These are phyloP conservation scores for Magnaporthiopsis poae DNA, from an alignment of 2,329 filamentous ascomycete genomes.

Conservation along the genomic window DNA sequence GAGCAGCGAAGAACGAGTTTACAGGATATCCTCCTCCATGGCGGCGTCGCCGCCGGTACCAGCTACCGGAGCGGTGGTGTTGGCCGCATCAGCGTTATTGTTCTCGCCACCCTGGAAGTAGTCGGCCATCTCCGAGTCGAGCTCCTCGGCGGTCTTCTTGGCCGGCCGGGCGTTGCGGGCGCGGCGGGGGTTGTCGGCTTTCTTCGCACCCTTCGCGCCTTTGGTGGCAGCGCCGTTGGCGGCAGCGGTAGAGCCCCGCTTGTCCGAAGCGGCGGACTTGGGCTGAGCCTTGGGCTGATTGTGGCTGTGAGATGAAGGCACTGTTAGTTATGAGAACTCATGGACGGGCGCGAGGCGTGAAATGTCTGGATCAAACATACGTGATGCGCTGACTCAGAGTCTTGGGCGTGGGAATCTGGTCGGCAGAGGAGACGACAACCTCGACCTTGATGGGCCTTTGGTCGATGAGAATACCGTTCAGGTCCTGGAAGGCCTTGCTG, in stretches of 20 bases:
- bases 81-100: conserved; percentile 28
- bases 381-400: conserved; percentile 74
- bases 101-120: conserved; percentile 58
- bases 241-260: conserved; percentile 32
- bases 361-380: conserved; percentile 29
- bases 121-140: conserved; percentile 95
- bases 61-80: conserved; percentile 33
- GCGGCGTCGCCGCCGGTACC: conserved; percentile 27
- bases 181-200: conserved; percentile 37
- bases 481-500: conserved; percentile 68
- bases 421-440: conserved; percentile 71
- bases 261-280: conserved; percentile 70
- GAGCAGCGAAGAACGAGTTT: conserved; percentile 10
- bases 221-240: conserved; percentile 32
- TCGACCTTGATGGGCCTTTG: conserved; percentile 89
- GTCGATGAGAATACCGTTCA: conserved; percentile 87
- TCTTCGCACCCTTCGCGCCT: conserved; percentile 32
- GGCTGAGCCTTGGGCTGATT: conserved; percentile 60
- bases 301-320: conserved; percentile 10
- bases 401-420: conserved; percentile 56
- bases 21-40: conserved; percentile 58
- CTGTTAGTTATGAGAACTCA: background rate
- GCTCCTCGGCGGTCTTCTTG: conserved; percentile 87
- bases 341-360: background rate
- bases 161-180: conserved; percentile 54